Percentiles rank a stretch among this genome's conserved stretches.
phyloP scores from a whole-genome alignment of 140 eudicot species.

The Cichorium intybus region DNA sequence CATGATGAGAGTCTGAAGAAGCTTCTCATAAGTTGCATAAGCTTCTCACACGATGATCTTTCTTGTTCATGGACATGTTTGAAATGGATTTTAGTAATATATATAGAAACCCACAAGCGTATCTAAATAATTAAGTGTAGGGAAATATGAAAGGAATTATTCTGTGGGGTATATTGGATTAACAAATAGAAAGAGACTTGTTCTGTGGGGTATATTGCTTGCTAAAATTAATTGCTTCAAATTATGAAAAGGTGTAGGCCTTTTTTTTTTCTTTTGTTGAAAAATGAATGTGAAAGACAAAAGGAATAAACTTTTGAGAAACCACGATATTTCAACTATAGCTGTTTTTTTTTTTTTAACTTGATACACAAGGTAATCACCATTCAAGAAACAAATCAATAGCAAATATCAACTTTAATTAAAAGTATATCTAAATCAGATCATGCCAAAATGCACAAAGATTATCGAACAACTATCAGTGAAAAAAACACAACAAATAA shows the following conservation, averaged over 20 bases:
- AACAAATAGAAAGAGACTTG: too few relatives aligned
- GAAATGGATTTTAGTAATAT: conserved; percentile 8
- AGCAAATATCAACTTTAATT: conserved; percentile 27
- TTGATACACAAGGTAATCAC: neutral
- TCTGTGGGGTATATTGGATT: conserved; percentile 20
- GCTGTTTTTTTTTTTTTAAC: too few relatives aligned
- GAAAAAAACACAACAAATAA: conserved; percentile 7
- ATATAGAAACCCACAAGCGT: neutral
- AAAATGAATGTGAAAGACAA: neutral
- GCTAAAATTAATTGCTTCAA: conserved; percentile 1
- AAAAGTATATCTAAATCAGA: conserved; percentile 20
- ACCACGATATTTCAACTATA: too few relatives aligned
- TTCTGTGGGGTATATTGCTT: neutral
- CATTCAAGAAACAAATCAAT: conserved; percentile 11
- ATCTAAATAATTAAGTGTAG: conserved; percentile 10
- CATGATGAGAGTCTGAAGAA: conserved; percentile 30
- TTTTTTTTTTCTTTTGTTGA: conserved; percentile 1
- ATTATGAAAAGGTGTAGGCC: neutral
- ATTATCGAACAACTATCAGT: conserved; percentile 21
- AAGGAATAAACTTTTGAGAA: conserved; percentile 5
- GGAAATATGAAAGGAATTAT: conserved; percentile 13
- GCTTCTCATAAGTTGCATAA: conserved; percentile 31
- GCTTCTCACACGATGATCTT: conserved; percentile 36
- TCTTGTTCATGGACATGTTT: conserved; percentile 25
- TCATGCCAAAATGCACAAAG: conserved; percentile 24